Conservation (phyloP, 306 rosid genomes). For the Citrullus mucosospermus region DNA sequence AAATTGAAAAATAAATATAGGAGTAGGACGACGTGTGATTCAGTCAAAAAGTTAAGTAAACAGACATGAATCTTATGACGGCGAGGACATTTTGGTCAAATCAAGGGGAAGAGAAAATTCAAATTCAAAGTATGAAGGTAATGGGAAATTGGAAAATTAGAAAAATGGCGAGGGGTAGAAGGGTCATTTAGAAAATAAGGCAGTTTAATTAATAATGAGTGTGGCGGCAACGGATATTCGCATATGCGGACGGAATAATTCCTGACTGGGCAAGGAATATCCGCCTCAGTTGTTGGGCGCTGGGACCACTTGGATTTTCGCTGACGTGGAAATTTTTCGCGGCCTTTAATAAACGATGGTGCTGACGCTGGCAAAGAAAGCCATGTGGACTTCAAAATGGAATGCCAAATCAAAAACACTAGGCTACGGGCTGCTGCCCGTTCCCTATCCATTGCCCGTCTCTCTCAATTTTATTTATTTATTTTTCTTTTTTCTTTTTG, state of each 20-base stretch:
- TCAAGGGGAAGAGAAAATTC: neutral
- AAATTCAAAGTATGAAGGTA: neutral
- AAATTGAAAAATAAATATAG: too few relatives aligned
- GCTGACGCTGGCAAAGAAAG: neutral
- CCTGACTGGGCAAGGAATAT: conserved; percentile 26
- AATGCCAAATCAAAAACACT: neutral
- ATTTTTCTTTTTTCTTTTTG: neutral
- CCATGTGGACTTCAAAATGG: neutral
- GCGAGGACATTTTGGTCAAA: conserved; percentile 30
- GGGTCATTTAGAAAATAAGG: neutral
- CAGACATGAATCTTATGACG: too few relatives aligned
- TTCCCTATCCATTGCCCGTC: neutral
- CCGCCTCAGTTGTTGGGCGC: neutral
- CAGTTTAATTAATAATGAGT: neutral
- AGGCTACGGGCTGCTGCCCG: conserved; percentile 8
- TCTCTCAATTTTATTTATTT: neutral
- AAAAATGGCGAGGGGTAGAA: neutral
- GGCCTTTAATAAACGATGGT: neutral
- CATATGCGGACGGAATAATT: conserved; percentile 41
- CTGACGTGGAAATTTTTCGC: neutral
- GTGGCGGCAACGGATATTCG: conserved; percentile 37
- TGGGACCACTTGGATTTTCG: neutral
- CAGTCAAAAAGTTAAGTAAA: too few relatives aligned
- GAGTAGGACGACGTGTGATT: too few relatives aligned
- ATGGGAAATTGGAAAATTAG: neutral